A percentile compares a stretch with the other conserved stretches of the same genome.
phyloP scores from a whole-genome alignment of 2,329 filamentous ascomycete genomes.

The Stachybotrys chlorohalonatus region DNA sequence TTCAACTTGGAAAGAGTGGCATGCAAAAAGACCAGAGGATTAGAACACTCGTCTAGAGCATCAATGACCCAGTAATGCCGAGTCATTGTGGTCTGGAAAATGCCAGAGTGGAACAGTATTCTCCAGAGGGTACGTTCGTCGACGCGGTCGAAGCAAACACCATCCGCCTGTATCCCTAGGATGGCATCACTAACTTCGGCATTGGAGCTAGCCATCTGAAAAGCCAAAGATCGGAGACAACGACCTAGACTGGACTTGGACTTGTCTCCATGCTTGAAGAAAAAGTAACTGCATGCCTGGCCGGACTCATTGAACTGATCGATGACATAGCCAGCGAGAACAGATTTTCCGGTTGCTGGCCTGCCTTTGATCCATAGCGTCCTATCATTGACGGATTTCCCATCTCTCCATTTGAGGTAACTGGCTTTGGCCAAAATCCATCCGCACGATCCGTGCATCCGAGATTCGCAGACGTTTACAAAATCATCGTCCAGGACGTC shows the following conservation, averaged over 20 bases:
- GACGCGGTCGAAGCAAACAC: background rate
- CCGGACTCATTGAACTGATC: background rate
- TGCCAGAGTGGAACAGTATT: background rate
- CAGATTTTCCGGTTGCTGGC: background rate
- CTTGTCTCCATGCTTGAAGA: background rate
- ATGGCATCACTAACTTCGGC: background rate
- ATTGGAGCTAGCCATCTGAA: background rate
- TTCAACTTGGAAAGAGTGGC: background rate
- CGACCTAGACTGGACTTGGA: background rate
- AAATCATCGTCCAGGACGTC: background rate
- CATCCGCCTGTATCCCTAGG: background rate
- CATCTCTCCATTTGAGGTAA: background rate
- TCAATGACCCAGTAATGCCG: background rate
- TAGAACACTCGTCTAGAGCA: background rate
- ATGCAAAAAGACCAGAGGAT: background rate
- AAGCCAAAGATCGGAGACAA: background rate
- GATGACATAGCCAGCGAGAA: background rate
- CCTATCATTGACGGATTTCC: background rate
- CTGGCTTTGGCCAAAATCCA: background rate
- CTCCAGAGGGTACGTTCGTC: background rate
- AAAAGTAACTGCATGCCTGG: background rate
- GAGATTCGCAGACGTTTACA: background rate
- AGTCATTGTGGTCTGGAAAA: background rate
- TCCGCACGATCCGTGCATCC: background rate
- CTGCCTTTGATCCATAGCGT: background rate